Evolutionary conservation across 2,329 filamentous ascomycete genomes (phyloP), one percentile per base, ranked within the genome.

Genomic region (Cladophialophora exuberans): DNA sequence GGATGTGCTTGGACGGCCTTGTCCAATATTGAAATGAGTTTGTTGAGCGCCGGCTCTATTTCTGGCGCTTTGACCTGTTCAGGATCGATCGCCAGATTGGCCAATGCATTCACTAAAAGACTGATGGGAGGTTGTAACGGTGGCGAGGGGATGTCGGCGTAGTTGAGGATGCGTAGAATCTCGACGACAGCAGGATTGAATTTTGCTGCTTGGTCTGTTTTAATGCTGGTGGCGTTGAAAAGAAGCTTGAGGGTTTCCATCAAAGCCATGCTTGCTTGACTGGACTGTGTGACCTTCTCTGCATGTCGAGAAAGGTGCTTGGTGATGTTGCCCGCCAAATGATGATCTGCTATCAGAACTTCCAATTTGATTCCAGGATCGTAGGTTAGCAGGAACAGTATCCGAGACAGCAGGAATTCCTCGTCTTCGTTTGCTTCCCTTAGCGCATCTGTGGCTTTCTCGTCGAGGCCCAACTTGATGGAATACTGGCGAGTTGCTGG

Each of bases 191-290:
- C 84, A 18, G 81, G 75, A 1, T 83, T 83, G 67, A 97, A 95
- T 0, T 77, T 73, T 0, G 76, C 69, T 3, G 75, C 72, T 22
- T 86, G 78, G 36, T 85, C 79, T 3, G 85, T 83, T 65, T 86
- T 87, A 65, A 86, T 85, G 64, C 92, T 86, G 1, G 88, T 88
- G 49, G 96, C 79, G 70, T 97, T 97, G 78, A 95, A 97, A 47
- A 96, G 74, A 35, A 97, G 79, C 67, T 96, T 97, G 45, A 94
- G 76, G 0, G 88, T 93, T 70, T 97, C 93, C 6, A 79, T 80
- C 31, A 97, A 78, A 0, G 92, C 84, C 55, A 88, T 84, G 23
- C 17, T 30, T 11, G n/a, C 33, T 26, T 49, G 55, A 61, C 88
- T 84, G 80, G 92, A 69, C 71, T 63, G 18, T 65, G 60, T 43